Evolutionary conservation across 257 asterid species (phyloP), one percentile per base, ranked within the genome.

Genomic region (Solanum raphanifolium): DNA sequence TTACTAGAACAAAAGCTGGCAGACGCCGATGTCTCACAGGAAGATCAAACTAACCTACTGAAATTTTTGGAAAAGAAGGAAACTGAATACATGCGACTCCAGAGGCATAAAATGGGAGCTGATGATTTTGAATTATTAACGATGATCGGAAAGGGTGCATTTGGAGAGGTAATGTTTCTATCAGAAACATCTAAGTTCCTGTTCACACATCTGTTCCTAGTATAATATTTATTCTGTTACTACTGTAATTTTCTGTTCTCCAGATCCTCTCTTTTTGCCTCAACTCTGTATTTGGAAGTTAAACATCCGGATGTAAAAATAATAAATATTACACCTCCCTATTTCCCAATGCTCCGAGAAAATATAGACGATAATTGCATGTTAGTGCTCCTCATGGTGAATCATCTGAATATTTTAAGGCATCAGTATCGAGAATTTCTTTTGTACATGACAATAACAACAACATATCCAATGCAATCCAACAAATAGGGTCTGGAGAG

Each of bases 91-190:
- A 97, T 97, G 99, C 97, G 99, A 87, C 96, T 97, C 60, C 97
- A 95, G 90, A 92, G 99, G 92, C 99, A 97, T 91, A 97, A 96
- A 93, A 97, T 95, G 98, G 98, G 98, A 66, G 96, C 91, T 76
- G 99, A 93, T 89, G 98, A 97, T 89, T 97, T 97, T 91, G 99
- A 97, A 91, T 89, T 97, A 79, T 90, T 97, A 88, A 97, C 99
- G 55, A 95, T 95, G 98, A 97, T 97, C 35, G 99, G 99, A 81
- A 97, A 97, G 91, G 99, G 99, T 84, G 99, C 99, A 85, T 97
- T 97, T 87, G 99, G 99, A 31, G 99, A 97, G 99, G 99, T 97
- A 94, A 84, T 86, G 71, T 48, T 82, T 82, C 41, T 48, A 48
- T 2, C 29, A 18, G 10, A 82, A 48, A 31, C 69, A 29, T 16